These are phyloP conservation scores for Arabis hirsuta DNA, from an alignment of 345 rosid genomes.

Conservation along the genomic window DNA sequence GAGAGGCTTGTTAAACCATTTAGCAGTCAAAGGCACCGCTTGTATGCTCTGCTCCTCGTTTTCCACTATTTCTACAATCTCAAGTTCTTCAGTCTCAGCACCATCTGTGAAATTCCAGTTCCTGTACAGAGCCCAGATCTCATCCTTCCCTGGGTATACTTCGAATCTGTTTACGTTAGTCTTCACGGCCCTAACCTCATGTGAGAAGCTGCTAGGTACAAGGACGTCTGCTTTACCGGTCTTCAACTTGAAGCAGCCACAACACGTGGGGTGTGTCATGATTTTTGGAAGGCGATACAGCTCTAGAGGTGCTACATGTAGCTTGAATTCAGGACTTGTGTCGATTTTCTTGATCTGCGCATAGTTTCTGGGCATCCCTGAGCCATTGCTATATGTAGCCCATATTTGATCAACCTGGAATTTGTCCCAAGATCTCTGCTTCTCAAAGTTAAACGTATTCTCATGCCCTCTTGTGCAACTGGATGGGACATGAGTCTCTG, in stretches of 20 bases:
- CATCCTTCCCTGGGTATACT: conserved; percentile 54
- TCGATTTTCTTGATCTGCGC: conserved; percentile 55
- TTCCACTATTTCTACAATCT: conserved; percentile 57
- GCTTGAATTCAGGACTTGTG: conserved; percentile 39
- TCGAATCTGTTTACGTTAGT: conserved; percentile 35
- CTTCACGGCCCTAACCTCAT: conserved; percentile 42
- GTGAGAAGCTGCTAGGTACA: conserved; percentile 50
- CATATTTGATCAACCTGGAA: conserved; percentile 54
- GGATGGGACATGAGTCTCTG: conserved; percentile 29
- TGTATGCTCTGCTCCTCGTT: conserved; percentile 35
- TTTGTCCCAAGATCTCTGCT: conserved; percentile 48
- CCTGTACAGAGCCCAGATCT: conserved; percentile 66
- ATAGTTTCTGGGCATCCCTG: conserved; percentile 55
- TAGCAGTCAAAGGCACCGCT: conserved; percentile 40
- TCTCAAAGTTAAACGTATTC: conserved; percentile 44
- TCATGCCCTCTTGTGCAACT: conserved; percentile 31
- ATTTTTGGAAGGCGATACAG: conserved; percentile 28
- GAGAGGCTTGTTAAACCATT: conserved; percentile 31
- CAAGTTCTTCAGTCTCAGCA: conserved; percentile 44
- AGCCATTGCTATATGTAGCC: conserved; percentile 49
- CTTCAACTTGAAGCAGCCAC: conserved; percentile 56
- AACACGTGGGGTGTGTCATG: conserved; percentile 36
- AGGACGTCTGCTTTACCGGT: conserved; percentile 41
- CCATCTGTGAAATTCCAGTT: conserved; percentile 30
- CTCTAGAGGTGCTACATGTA: conserved; percentile 57